Base-by-base conservation (phyloP, 2,329 filamentous ascomycete genomes). In the Zarea fungicola region DNA sequence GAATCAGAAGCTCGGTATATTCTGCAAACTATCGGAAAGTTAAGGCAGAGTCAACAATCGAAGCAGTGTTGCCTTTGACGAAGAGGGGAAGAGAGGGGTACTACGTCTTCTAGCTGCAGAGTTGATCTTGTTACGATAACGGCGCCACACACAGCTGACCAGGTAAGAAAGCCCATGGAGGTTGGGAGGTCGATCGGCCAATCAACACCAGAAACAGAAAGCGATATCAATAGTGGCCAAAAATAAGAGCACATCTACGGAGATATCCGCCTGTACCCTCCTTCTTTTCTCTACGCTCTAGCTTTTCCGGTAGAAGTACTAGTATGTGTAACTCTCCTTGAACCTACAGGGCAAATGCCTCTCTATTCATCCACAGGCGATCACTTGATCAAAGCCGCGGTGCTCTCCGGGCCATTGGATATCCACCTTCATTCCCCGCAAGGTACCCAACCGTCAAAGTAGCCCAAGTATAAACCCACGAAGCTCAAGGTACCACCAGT, bases 21-120 rank as follows among this genome's bases (percentile, higher is more conserved):
- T n/a, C n/a, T n/a, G n/a, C n/a, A 22, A 39, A 32, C 5, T 7
- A 11, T 35, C n/a, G n/a, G n/a, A 16, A 10, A 34, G 19, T 26
- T 46, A 23, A 31, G 13, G 34, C 13, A 9, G 34, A 23, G 26
- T 35, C 37, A 29, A 29, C 13, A 11, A 9, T 16, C 16, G 18
- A 19, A 26, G 9, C 18, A 29, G 23, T 26, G 32, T 14, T 25
- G 21, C 21, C 5, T 5, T 47, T 10, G 28, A 40, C 19, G 44
- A 48, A 35, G 45, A 41, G 45, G 45, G 37, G 29, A 42, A 42
- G 45, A 35, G 36, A 48, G 45, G 45, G 45, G 45, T 10, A 25
- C 21, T 8, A 47, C 23, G n/a, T 34, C 25, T 28, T 34, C n/a
- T 18, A 6, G 18, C 32, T 40, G 44, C 36, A 34, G 22, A 25